A percentile compares a stretch with the other conserved stretches of the same genome.
Conservation (phyloP, 192 early-diverging fungal genomes). For the Backusella morwellensis region DNA sequence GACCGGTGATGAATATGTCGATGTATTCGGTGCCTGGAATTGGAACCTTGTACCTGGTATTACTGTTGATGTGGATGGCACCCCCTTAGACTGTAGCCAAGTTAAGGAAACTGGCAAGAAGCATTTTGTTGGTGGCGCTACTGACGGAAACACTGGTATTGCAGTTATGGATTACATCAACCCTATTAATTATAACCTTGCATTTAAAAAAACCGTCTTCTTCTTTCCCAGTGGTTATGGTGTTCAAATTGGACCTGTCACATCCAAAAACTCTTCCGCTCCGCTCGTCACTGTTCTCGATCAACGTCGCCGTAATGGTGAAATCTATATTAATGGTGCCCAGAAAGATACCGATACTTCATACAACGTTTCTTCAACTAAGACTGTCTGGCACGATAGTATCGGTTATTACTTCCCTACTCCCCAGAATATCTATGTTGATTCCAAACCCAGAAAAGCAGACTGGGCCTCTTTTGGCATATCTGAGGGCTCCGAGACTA, state of each 20-base stretch:
- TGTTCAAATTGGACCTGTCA: constrained; percentile 12
- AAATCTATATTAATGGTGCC: constrained; percentile 11
- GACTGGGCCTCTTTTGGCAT: constrained; percentile 25
- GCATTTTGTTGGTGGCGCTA: constrained; percentile 27
- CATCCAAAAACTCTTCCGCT: background rate
- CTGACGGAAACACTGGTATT: constrained; percentile 19
- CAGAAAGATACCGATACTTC: constrained; percentile 1
- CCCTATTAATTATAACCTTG: constrained; percentile 7
- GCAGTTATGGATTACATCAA: constrained; percentile 26
- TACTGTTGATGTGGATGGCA: constrained; percentile 22
- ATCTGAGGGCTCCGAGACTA: constrained; percentile 5
- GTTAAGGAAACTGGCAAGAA: constrained; percentile 11
- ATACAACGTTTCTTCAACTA: background rate
- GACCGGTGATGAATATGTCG: constrained; percentile 30
- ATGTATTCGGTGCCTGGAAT: constrained; percentile 27
- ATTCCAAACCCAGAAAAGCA: constrained; percentile 9
- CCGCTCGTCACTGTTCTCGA: constrained; percentile 15
- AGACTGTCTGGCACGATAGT: constrained; percentile 22
- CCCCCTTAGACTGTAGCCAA: constrained; percentile 8
- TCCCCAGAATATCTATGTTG: constrained; percentile 1
- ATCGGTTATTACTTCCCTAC: constrained; percentile 24
- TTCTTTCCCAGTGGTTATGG: constrained; percentile 27
- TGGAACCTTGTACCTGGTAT: constrained; percentile 34
- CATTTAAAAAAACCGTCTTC: constrained; percentile 22
- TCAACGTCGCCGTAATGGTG: constrained; percentile 19